Conservation (phyloP, 192 early-diverging fungal species). For the Umbelopsis sp. region DNA sequence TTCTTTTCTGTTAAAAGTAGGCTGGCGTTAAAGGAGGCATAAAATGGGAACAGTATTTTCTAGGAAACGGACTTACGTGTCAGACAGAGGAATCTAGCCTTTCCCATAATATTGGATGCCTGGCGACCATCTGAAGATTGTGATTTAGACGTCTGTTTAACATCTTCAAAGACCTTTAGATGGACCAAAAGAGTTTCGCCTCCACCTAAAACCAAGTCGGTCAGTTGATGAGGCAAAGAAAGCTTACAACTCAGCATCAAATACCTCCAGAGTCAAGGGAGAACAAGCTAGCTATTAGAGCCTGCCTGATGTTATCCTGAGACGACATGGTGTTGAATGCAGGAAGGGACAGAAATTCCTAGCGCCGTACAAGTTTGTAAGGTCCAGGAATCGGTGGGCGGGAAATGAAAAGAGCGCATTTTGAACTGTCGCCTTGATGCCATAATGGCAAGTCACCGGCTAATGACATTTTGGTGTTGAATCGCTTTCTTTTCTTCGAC, state of each 20-base stretch:
- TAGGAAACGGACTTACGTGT: constrained; percentile 39
- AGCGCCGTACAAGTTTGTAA: neutral
- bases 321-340: constrained; percentile 5
- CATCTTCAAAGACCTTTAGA: constrained; percentile 58
- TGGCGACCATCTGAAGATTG: constrained; percentile 31
- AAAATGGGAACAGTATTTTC: neutral
- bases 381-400: neutral
- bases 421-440: neutral
- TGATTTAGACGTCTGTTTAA: constrained; percentile 27
- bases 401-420: neutral
- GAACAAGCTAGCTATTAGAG: constrained; percentile 17
- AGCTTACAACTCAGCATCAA: neutral
- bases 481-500: neutral
- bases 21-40: neutral
- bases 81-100: constrained; percentile 54
- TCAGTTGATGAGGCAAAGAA: neutral
- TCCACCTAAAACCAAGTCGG: constrained; percentile 13
- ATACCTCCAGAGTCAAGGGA: neutral
- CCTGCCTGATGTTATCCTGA: constrained; percentile 20
- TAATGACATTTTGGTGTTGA: neutral
- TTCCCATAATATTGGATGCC: constrained; percentile 45
- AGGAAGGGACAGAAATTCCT: neutral
- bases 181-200: constrained; percentile 37
- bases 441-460: neutral
- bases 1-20: constrained; percentile 35